Conservation (phyloP, 176 grass and related monocot genomes). For the Triticum turgidum region DNA sequence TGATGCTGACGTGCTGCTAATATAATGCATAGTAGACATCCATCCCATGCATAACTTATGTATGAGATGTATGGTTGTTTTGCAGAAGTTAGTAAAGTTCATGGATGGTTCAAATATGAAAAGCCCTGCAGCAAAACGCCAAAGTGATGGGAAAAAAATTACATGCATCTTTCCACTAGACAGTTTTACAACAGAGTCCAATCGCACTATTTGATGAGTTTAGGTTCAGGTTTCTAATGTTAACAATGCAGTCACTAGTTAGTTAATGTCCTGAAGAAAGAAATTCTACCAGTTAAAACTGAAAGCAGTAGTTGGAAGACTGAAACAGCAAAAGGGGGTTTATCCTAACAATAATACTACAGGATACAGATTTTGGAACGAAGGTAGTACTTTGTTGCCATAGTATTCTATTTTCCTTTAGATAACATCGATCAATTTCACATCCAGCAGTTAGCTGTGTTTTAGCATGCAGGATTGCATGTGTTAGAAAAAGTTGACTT, state of each 20-base stretch:
- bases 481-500: not conserved
- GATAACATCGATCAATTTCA: not conserved
- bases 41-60: not conserved
- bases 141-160: not conserved
- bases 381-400: not conserved
- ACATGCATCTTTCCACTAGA: not conserved
- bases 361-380: no score
- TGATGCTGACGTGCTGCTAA: not conserved
- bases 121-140: not conserved
- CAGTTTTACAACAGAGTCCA: not conserved
- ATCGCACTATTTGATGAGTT: not conserved
- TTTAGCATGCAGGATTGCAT: not conserved
- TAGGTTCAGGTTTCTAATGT: not conserved
- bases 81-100: not conserved
- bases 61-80: not conserved
- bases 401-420: not conserved
- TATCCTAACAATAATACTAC: not conserved
- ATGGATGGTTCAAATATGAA: not conserved
- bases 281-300: constrained; percentile 2
- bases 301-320: not conserved
- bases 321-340: not conserved
- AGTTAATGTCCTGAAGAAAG: not conserved
- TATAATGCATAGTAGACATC: not conserved
- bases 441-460: not conserved
- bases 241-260: not conserved